Conservation (phyloP, 2,329 filamentous ascomycete genomes). For the Achaetomium macrosporum region DNA sequence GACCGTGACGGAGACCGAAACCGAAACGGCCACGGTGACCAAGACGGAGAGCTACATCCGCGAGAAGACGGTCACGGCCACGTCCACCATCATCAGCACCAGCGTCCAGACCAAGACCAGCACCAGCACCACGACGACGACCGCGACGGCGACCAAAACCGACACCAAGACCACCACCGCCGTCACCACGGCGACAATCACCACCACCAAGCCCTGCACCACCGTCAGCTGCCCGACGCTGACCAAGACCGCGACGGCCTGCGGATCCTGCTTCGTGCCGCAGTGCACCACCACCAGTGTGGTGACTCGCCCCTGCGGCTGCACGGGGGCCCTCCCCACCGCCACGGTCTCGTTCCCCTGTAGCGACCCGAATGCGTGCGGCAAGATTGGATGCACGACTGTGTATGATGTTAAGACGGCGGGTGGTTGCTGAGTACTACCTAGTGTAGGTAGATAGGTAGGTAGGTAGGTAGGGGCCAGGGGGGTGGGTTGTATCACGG, state of each 20-base stretch:
- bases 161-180: constrained; percentile 4
- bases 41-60: constrained; percentile 16
- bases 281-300: constrained; percentile 22
- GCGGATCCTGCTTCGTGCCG: constrained; percentile 23
- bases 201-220: constrained; percentile 16
- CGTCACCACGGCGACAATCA: constrained; percentile 6
- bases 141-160: neutral
- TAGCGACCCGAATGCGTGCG: constrained; percentile 20
- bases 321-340: constrained; percentile 22
- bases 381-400: constrained; percentile 28
- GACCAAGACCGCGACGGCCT: constrained; percentile 23
- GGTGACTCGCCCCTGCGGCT: constrained; percentile 21
- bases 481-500: no score
- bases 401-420: constrained; percentile 22
- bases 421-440: constrained; percentile 15
- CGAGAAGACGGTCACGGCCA: constrained; percentile 10
- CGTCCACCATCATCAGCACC: constrained; percentile 9
- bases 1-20: constrained; percentile 15
- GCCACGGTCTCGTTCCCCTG: constrained; percentile 25
- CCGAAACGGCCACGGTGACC: constrained; percentile 7
- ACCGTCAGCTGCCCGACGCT: constrained; percentile 23
- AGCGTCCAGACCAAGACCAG: constrained; percentile 8
- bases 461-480: no score
- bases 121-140: constrained; percentile 5
- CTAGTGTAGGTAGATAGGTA: no score